Evolutionary conservation across 179 eudicot genomes (phyloP).

Genomic region (Amaranthus tricolor): DNA sequence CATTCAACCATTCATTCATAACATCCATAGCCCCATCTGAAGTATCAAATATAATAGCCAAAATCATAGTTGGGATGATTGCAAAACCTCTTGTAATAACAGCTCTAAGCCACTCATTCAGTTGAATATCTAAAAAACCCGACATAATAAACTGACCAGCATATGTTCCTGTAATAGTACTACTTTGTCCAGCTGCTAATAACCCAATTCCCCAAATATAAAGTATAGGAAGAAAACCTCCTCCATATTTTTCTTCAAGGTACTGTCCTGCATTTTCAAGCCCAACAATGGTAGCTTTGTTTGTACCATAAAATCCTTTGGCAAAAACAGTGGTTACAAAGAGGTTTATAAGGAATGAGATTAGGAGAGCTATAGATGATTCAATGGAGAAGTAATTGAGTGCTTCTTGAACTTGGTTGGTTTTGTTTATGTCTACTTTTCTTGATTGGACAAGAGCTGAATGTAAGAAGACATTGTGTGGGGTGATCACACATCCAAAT

Average conservation of each 20-base stretch:
- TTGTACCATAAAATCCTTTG: constrained; percentile 60
- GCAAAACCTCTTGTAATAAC: constrained; percentile 86
- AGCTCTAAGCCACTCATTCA: constrained; percentile 80
- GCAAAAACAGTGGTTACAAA: constrained; percentile 69
- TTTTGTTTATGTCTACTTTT: constrained; percentile 50
- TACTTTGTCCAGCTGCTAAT: constrained; percentile 73
- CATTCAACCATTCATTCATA: constrained; percentile 90
- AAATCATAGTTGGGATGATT: constrained; percentile 81
- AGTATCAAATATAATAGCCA: constrained; percentile 63
- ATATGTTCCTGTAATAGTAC: constrained; percentile 87
- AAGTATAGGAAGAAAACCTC: constrained; percentile 56
- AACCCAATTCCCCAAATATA: constrained; percentile 79
- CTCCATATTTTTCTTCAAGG: constrained; percentile 65
- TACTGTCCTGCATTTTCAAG: constrained; percentile 69
- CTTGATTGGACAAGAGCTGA: constrained; percentile 76
- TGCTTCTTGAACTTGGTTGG: constrained; percentile 60
- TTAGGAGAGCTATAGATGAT: constrained; percentile 47
- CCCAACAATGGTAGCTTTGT: constrained; percentile 50
- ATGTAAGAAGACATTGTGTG: constrained; percentile 65
- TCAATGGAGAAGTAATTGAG: constrained; percentile 65
- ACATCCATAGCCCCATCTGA: constrained; percentile 73
- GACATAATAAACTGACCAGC: constrained; percentile 97
- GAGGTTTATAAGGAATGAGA: constrained; percentile 60
- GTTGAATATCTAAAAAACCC: constrained; percentile 71
- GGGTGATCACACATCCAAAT: constrained; percentile 75